These are phyloP conservation scores for Stephania japonica DNA, from an alignment of 164 flowering plant species.

Conservation along the genomic window DNA sequence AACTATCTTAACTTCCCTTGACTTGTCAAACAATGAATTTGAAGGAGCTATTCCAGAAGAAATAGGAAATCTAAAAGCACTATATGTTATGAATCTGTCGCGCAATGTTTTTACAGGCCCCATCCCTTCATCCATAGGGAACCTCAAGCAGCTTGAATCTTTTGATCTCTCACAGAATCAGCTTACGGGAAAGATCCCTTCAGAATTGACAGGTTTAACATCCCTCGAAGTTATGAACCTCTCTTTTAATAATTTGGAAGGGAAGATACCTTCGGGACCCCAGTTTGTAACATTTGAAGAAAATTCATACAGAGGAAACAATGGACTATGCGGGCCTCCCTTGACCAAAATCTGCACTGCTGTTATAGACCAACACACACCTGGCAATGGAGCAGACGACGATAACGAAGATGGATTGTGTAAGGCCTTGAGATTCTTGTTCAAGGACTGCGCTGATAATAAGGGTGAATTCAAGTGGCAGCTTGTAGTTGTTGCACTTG, in stretches of 20 bases:
- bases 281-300: constrained; percentile 26
- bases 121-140: no score
- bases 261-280: constrained; percentile 25
- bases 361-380: no score
- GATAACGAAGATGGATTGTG: no score
- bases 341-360: constrained; percentile 5
- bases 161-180: constrained; percentile 28
- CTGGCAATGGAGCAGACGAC: no score
- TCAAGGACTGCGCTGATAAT: no score
- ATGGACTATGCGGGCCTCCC: constrained; percentile 31
- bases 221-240: constrained; percentile 27
- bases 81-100: constrained; percentile 42
- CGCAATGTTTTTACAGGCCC: constrained; percentile 24
- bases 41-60: constrained; percentile 41
- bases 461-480: no score
- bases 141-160: constrained; percentile 23
- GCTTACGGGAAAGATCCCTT: constrained; percentile 34
- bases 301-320: constrained; percentile 23
- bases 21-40: constrained; percentile 46
- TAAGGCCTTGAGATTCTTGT: no score
- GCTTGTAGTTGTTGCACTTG: no score
- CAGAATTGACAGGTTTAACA: constrained; percentile 14
- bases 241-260: constrained; percentile 29
- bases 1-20: constrained; percentile 34
- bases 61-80: constrained; percentile 32